Conservation (phyloP, 106 monocot species). For the Narthecium ossifragum region DNA sequence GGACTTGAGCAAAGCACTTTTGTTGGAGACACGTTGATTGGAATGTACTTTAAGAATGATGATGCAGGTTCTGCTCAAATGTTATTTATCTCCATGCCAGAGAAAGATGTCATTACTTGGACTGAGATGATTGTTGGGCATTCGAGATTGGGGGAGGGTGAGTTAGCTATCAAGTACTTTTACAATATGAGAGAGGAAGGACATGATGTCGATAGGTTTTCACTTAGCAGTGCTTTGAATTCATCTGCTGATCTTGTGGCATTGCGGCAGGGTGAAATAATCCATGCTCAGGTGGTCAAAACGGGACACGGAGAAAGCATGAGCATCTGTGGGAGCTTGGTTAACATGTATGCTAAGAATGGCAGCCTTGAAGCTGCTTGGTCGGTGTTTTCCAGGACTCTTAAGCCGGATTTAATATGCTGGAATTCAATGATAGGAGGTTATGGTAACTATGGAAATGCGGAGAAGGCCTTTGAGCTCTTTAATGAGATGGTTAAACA, state of each 20-base stretch:
- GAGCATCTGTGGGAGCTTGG: slow-evolving; percentile 59
- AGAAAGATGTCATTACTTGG: slow-evolving; percentile 67
- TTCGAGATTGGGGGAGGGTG: slow-evolving; percentile 54
- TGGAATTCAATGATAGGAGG: slow-evolving; percentile 91
- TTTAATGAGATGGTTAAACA: slow-evolving; percentile 42
- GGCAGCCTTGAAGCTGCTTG: slow-evolving; percentile 44
- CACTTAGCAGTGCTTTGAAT: slow-evolving; percentile 71
- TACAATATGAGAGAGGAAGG: slow-evolving; percentile 51
- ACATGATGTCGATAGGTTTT: slow-evolving; percentile 64
- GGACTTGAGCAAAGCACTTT: slow-evolving; percentile 44
- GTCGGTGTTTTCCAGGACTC: slow-evolving; percentile 33
- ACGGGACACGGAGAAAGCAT: slow-evolving; percentile 53
- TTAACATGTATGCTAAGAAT: slow-evolving; percentile 93
- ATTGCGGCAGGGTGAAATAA: slow-evolving; percentile 58
- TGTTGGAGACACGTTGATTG: slow-evolving; percentile 62
- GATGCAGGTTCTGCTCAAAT: slow-evolving; percentile 41
- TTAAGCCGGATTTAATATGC: slow-evolving; percentile 66
- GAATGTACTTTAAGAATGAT: slow-evolving; percentile 77
- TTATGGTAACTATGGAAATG: slow-evolving; percentile 64
- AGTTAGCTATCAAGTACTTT: slow-evolving; percentile 54
- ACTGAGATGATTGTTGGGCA: slow-evolving; percentile 83
- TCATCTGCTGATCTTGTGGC: slow-evolving; percentile 56
- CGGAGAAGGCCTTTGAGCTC: slow-evolving; percentile 53
- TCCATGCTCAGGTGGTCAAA: slow-evolving; percentile 62
- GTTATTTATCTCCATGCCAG: slow-evolving; percentile 37